phyloP scores from a whole-genome alignment of 139 green algal species.

The Chloropicon primus region DNA sequence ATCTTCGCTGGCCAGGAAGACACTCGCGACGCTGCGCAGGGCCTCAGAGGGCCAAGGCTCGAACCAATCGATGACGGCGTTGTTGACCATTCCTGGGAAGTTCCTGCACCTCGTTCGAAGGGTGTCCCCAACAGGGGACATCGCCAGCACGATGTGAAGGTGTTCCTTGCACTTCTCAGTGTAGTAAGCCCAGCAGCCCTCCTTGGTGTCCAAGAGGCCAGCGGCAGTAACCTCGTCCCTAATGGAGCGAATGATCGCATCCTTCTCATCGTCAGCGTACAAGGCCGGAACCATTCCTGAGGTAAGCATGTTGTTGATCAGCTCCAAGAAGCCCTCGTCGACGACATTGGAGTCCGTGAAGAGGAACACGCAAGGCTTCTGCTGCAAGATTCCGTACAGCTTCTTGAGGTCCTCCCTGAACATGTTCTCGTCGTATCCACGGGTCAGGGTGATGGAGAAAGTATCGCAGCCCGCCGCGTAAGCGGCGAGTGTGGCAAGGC shows the following conservation, averaged over 20 bases:
- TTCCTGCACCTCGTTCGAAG: slow-evolving; percentile 58
- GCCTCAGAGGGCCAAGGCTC: slow-evolving; percentile 74
- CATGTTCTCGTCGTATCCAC: slow-evolving; percentile 62
- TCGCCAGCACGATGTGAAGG: slow-evolving; percentile 68
- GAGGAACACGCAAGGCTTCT: slow-evolving; percentile 55
- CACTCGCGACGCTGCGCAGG: slow-evolving; percentile 45
- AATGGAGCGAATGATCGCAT: slow-evolving; percentile 33
- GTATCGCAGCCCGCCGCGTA: slow-evolving; percentile 51
- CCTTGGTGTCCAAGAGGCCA: slow-evolving; percentile 41
- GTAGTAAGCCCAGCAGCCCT: slow-evolving; percentile 57
- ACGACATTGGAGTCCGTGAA: slow-evolving; percentile 73
- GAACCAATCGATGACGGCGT: slow-evolving; percentile 85
- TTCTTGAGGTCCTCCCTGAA: slow-evolving; percentile 75
- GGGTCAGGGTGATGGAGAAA: slow-evolving; percentile 75
- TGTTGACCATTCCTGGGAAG: slow-evolving; percentile 80
- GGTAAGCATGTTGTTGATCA: slow-evolving; percentile 82
- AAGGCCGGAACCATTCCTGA: slow-evolving; percentile 71
- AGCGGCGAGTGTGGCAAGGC: slow-evolving; percentile 33
- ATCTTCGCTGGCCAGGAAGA: slow-evolving; percentile 54
- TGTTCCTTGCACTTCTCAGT: slow-evolving; percentile 59
- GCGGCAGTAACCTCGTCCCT: slow-evolving; percentile 35
- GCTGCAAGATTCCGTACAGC: slow-evolving; percentile 60
- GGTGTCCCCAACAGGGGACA: slow-evolving; percentile 61
- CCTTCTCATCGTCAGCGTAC: slow-evolving; percentile 68
- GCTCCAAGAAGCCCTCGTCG: slow-evolving; percentile 72